A percentile compares a stretch with the other conserved stretches of the same genome.
Conservation (phyloP, 2,329 filamentous ascomycete genomes). For the Bertia moriformis region DNA sequence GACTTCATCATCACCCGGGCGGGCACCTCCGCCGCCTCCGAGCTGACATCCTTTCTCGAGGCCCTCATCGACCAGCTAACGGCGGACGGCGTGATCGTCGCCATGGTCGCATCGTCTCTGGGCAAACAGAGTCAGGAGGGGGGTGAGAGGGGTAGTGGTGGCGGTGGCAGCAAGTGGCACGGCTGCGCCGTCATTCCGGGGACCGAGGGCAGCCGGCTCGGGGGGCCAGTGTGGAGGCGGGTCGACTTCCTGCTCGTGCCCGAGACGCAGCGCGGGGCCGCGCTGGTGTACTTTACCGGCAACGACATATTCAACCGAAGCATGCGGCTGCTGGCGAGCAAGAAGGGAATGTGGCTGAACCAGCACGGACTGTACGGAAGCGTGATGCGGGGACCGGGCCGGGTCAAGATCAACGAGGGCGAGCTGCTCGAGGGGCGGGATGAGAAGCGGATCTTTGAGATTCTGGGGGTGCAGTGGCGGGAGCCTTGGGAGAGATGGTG, state of each 20-base stretch:
- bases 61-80: slow-evolving; percentile 49
- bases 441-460: slow-evolving; percentile 69
- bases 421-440: slow-evolving; percentile 58
- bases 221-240: slow-evolving; percentile 50
- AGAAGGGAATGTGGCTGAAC: slow-evolving; percentile 72
- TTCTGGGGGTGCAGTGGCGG: slow-evolving; percentile 72
- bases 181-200: slow-evolving; percentile 63
- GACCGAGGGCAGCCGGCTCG: slow-evolving; percentile 2
- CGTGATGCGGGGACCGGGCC: slow-evolving; percentile 41
- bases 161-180: slow-evolving; percentile 87
- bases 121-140: slow-evolving; percentile 1
- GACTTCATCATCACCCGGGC: slow-evolving; percentile 70
- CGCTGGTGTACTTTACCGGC: slow-evolving; percentile 86
- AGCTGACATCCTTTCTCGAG: slow-evolving; percentile 49
- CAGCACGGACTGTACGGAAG: slow-evolving; percentile 66
- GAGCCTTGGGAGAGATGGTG: slow-evolving; percentile 65
- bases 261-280: slow-evolving; percentile 64
- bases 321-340: slow-evolving; percentile 63
- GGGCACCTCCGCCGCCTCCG: slow-evolving; percentile 30
- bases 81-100: slow-evolving; percentile 50
- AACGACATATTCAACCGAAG: slow-evolving; percentile 91
- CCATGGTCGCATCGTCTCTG: slow-evolving; percentile 44
- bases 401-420: slow-evolving; percentile 52
- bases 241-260: slow-evolving; percentile 79
- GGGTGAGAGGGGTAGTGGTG: slow-evolving; percentile 37